phyloP scores from a whole-genome alignment of 169 alveolate species.

The Plasmodium sp. region DNA sequence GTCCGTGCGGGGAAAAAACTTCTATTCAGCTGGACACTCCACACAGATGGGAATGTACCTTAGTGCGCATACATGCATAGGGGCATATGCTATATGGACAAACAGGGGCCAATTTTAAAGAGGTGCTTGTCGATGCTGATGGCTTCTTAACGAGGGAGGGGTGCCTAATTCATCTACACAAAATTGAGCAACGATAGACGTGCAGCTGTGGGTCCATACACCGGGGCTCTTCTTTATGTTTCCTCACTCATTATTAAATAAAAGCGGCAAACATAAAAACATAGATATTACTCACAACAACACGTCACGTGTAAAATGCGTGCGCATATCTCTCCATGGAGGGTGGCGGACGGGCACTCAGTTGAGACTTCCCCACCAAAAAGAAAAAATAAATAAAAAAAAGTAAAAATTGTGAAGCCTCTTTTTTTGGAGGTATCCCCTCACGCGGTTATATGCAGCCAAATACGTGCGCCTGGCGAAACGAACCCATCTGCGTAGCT shows the following conservation, averaged over 20 bases:
- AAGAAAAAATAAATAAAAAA: background rate
- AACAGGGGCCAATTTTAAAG: background rate
- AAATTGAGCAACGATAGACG: background rate
- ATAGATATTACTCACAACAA: background rate
- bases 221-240: background rate
- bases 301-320: background rate
- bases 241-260: background rate
- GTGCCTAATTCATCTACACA: background rate
- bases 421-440: background rate
- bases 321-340: background rate
- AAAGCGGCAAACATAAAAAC: background rate
- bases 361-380: background rate
- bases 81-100: background rate
- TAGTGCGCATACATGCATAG: background rate
- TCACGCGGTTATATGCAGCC: background rate
- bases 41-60: background rate
- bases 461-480: background rate
- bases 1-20: background rate
- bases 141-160: background rate
- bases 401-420: background rate
- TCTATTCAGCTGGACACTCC: background rate
- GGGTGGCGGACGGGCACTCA: background rate
- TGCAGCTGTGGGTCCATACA: background rate
- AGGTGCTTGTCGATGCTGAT: background rate
- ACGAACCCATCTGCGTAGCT: background rate